Conservation (phyloP, 257 asterid genomes). For the Hygrophila difformis region DNA sequence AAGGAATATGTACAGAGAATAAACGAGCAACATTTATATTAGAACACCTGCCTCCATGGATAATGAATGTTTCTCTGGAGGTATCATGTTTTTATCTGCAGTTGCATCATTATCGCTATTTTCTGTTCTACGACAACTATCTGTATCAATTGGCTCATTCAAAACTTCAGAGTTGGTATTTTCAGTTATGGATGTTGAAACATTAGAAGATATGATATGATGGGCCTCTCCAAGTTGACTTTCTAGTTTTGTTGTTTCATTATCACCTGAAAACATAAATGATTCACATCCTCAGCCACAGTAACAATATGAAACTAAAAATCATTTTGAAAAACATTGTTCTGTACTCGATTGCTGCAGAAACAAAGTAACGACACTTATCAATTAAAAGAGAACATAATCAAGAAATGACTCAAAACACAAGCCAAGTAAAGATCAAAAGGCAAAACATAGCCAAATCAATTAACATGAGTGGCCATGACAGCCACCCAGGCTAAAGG, state of each 20-base stretch:
- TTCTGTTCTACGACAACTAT: conserved; percentile 16
- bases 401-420: not conserved
- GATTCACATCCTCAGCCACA: conserved; percentile 14
- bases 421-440: too few relatives aligned
- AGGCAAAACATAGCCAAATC: too few relatives aligned
- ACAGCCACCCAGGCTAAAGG: too few relatives aligned
- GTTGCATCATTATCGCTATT: conserved; percentile 16
- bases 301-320: conserved; percentile 8
- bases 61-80: conserved; percentile 27
- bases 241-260: conserved; percentile 22
- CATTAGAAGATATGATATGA: conserved; percentile 18
- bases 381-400: too few relatives aligned
- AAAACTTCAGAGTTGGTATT: conserved; percentile 18
- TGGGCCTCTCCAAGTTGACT: conserved; percentile 21
- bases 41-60: conserved; percentile 46
- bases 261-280: conserved; percentile 21
- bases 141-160: conserved; percentile 17
- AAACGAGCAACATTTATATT: too few relatives aligned
- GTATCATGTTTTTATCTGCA: conserved; percentile 17
- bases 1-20: too few relatives aligned
- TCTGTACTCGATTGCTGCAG: not conserved
- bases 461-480: too few relatives aligned
- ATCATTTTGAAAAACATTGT: not conserved
- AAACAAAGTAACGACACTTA: not conserved
- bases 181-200: conserved; percentile 20